Evolutionary conservation across 164 flowering plant species (phyloP), one percentile per base, ranked within the genome.

Genomic region (Cinnamomum chago): DNA sequence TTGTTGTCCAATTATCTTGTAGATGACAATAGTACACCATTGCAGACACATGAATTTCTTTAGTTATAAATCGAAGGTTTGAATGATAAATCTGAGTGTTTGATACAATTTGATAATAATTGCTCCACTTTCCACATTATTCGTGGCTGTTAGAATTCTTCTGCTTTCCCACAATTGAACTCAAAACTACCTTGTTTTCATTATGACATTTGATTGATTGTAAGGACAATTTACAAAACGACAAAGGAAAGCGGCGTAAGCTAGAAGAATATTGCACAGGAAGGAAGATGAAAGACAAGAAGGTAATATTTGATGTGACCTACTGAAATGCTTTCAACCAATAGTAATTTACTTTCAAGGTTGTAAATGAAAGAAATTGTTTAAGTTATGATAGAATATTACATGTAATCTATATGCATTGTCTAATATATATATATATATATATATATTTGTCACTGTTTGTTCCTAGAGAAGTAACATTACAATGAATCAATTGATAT

Each of bases 231-330:
- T 58, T 50, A 15, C 73, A 83, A 83, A 83, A 76, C 75, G 79
- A 82, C 64, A 75, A 28, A 62, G 83, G 94, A 77, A 95, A 93
- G 76, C 88, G 98, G 70, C 87, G 98, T 73, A 95, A 95, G 84
- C 87, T 78, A 33, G 95, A 93, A 77, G 93, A 93, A 25, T 76
- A 70, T 64, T 78, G 70, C 75, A 28, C 75, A 15, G 98, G 94
- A 62, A 93, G 84, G 84, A 91, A 89, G 83, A 75, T 80, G 68
- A 86, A 81, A 72, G 83, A 79, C 64, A 77, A 90, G 79, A 95
- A 89, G 99, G 99, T 93, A 88, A 82, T 58, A 47, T 66, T 50
- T 47, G 47, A 64, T 60, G 14, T 72, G 47, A 30, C 28, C 65
- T 60, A 17, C 50, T 15, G 50, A 12, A 5, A 62, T 50, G 33